A percentile compares a stretch with the other conserved stretches of the same genome.
These are phyloP conservation scores for Talaromyces ruber DNA, from an alignment of 495 filamentous ascomycete species.

Conservation along the genomic window DNA sequence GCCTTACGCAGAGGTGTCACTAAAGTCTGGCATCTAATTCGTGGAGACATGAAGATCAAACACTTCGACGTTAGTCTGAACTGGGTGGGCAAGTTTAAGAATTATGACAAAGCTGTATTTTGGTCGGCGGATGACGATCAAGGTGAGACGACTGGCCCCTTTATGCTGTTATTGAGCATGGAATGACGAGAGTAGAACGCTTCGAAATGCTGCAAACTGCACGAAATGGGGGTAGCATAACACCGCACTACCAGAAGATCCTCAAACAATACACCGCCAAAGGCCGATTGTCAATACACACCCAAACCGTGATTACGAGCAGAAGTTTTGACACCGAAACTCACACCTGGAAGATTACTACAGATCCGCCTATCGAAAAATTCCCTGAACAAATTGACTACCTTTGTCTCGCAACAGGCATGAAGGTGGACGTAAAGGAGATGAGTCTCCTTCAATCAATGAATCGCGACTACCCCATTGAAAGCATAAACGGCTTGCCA, in stretches of 20 bases:
- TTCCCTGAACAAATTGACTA: conserved; percentile 47
- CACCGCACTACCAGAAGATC: conserved; percentile 46
- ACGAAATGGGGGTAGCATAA: conserved; percentile 55
- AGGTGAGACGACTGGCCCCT: conserved; percentile 13
- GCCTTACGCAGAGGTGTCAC: conserved; percentile 42
- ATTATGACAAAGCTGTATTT: conserved; percentile 52
- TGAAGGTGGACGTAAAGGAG: conserved; percentile 37
- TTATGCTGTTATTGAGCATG: background rate
- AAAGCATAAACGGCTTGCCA: conserved; percentile 44
- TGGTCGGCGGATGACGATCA: conserved; percentile 52
- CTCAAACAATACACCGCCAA: conserved; percentile 38
- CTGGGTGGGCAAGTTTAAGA: conserved; percentile 63
- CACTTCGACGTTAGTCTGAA: conserved; percentile 54
- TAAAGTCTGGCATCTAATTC: conserved; percentile 50
- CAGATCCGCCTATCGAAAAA: conserved; percentile 38
- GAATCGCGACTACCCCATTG: conserved; percentile 42
- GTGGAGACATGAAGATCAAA: conserved; percentile 51
- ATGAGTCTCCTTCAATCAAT: conserved; percentile 44
- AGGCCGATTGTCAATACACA: conserved; percentile 37
- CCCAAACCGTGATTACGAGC: conserved; percentile 35
- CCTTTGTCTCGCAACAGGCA: conserved; percentile 57
- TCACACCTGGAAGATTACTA: conserved; percentile 40
- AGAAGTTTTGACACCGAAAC: conserved; percentile 24
- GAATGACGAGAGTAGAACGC: conserved; percentile 29
- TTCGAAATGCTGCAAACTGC: conserved; percentile 47